These are phyloP conservation scores for Priceomyces carsonii DNA, from an alignment of 805 yeast species.

Conservation along the genomic window DNA sequence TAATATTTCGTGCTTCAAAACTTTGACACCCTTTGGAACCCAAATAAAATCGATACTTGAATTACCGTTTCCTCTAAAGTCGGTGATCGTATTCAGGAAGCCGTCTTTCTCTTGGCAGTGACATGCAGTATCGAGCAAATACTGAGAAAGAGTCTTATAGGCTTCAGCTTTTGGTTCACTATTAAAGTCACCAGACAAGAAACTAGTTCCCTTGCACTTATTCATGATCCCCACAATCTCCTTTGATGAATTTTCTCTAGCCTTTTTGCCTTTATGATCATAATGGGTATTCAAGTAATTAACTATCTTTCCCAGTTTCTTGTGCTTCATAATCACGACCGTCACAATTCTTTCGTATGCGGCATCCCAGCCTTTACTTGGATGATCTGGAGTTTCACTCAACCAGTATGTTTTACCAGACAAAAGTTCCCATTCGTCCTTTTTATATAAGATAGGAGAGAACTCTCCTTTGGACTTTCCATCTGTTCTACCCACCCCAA, in stretches of 20 bases:
- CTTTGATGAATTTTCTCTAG: conserved; percentile 31
- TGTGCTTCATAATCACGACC: conserved; percentile 27
- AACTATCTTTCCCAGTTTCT: conserved; percentile 6
- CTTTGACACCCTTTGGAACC: conserved; percentile 21
- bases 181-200: conserved; percentile 39
- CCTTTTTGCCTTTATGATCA: conserved; percentile 40
- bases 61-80: conserved; percentile 26
- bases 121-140: conserved; percentile 15
- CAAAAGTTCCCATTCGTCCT: conserved; percentile 30
- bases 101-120: conserved; percentile 41
- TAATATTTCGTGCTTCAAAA: conserved; percentile 17
- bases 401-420: conserved; percentile 39
- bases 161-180: conserved; percentile 36
- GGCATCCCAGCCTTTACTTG: conserved; percentile 46
- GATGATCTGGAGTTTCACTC: conserved; percentile 38
- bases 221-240: conserved; percentile 28
- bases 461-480: conserved; percentile 32
- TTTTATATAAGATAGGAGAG: conserved; percentile 37
- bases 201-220: conserved; percentile 23
- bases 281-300: conserved; percentile 45
- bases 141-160: conserved; percentile 30
- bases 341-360: conserved; percentile 42
- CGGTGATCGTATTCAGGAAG: conserved; percentile 43
- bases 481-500: conserved; percentile 38
- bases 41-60: conserved; percentile 45